Base-by-base conservation (phyloP, 495 filamentous ascomycete species). In the Aspergillus bridgeri region DNA sequence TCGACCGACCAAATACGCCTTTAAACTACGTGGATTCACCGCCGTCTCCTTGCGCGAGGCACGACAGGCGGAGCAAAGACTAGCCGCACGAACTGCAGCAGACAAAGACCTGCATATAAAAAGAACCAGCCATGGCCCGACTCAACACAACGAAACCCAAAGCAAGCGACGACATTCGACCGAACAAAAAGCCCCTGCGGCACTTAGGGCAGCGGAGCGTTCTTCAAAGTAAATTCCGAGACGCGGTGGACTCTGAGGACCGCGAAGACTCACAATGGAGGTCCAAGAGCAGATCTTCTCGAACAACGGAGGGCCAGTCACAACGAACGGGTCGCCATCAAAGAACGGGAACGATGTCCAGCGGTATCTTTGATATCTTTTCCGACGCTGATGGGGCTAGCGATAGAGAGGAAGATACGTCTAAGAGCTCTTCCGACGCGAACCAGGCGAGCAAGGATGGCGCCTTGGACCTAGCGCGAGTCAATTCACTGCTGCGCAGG, bases 401-500 rank as follows among this genome's bases (percentile, higher is more conserved):
- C 7, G 68, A 69, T 5, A 53, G 54, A n/a, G 65, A 65, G 13
- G 42, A 42, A 7, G 49, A 47, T 25, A 50, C 50, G 1, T 58
- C 56, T 11, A 45, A 46, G 33, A 60, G 54, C 1, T 43, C 23
- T 15, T 50, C 60, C 5, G 56, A 60, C 7, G 50, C 46, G 13
- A 68, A 72, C 18, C 54, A 67, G 29, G 60, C 64, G 60, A 62
- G 62, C 58, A 55, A 58, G 45, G 22, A 20, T 20, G 66, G 49
- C 50, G 70, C 51, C 44, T 66, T 61, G 65, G 74, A 65, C 48
- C 57, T 56, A 42, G 58, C 75, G 17, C 65, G 70, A 19, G 63
- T 72, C 42, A 78, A 79, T 46, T 74, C 71, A 24, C 58, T 76
- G 33, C 63, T 73, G 9, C 62, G 75, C 20, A 68, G 68, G 4